Evolutionary conservation across 1,284 basidiomycete genomes (phyloP).

Genomic region (Ceratobasidium sp.): DNA sequence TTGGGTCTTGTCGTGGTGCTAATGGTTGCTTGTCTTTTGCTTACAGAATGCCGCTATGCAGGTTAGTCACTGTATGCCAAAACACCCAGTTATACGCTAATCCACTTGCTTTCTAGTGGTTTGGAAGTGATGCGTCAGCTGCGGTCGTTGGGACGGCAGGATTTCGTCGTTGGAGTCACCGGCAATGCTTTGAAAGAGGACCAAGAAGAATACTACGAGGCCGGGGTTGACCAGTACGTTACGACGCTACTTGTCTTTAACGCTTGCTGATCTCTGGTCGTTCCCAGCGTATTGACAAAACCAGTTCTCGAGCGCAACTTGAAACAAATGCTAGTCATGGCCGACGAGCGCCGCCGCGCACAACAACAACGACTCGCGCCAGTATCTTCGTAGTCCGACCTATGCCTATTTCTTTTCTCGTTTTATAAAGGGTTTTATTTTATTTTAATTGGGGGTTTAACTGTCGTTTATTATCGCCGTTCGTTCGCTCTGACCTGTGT

Average conservation of each 20-base stretch:
- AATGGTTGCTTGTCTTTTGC: background rate
- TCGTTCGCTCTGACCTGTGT: slow-evolving; percentile 8
- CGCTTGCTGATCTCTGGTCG: slow-evolving; percentile 24
- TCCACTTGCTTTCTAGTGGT: slow-evolving; percentile 52
- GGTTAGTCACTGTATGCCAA: background rate
- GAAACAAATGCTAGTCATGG: slow-evolving; percentile 59
- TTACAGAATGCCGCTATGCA: slow-evolving; percentile 24
- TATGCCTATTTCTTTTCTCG: background rate
- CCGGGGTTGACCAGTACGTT: slow-evolving; percentile 76
- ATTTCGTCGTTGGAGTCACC: slow-evolving; percentile 64
- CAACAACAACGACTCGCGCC: slow-evolving; percentile 10
- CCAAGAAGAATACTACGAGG: slow-evolving; percentile 75
- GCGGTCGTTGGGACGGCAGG: slow-evolving; percentile 66
- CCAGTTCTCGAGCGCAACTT: slow-evolving; percentile 69
- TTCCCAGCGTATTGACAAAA: slow-evolving; percentile 64
- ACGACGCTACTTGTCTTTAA: background rate
- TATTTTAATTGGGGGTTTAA: slow-evolving; percentile 2
- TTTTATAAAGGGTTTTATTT: background rate
- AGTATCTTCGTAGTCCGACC: background rate
- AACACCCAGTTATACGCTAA: background rate
- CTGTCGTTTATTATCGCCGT: background rate
- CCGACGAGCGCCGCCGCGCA: slow-evolving; percentile 56
- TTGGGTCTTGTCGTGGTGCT: background rate
- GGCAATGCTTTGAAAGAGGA: slow-evolving; percentile 72
- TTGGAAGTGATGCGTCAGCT: slow-evolving; percentile 72